Evolutionary conservation across 495 filamentous ascomycete species (phyloP).

Genomic region (Lentithecium fluviatile): DNA sequence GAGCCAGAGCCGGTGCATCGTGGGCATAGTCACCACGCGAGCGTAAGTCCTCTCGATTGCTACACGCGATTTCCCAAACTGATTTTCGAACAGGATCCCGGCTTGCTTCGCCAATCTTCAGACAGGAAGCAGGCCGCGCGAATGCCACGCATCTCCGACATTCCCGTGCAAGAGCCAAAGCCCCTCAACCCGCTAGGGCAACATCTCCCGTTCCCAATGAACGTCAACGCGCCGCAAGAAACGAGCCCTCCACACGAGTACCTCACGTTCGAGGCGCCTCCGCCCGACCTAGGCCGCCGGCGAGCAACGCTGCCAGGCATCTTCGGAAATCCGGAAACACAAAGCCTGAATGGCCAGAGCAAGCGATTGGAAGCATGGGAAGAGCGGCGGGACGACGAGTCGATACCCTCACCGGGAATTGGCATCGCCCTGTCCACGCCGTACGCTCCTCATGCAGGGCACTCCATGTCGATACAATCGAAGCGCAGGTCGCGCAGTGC

Average conservation of each 20-base stretch:
- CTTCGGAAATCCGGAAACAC: slow-evolving; percentile 21
- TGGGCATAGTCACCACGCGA: slow-evolving; percentile 32
- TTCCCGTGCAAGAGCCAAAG: slow-evolving; percentile 28
- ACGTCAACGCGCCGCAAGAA: slow-evolving; percentile 38
- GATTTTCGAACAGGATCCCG: slow-evolving; percentile 29
- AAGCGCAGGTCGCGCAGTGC: slow-evolving; percentile 38
- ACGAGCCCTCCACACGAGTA: slow-evolving; percentile 32
- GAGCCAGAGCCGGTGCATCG: neutral
- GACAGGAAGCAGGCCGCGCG: slow-evolving; percentile 9
- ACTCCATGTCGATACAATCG: neutral
- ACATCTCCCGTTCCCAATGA: slow-evolving; percentile 41
- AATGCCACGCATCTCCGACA: slow-evolving; percentile 22
- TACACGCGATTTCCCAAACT: neutral
- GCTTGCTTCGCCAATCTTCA: slow-evolving; percentile 17
- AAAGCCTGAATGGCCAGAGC: slow-evolving; percentile 9
- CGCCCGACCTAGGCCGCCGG: slow-evolving; percentile 7
- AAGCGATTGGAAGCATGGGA: slow-evolving; percentile 15
- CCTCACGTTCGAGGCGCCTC: slow-evolving; percentile 23
- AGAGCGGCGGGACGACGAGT: slow-evolving; percentile 18
- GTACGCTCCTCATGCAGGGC: neutral
- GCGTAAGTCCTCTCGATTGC: slow-evolving; percentile 20
- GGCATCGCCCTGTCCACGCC: slow-evolving; percentile 36
- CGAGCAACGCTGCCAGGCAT: slow-evolving; percentile 36
- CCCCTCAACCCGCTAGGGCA: slow-evolving; percentile 33
- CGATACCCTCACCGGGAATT: slow-evolving; percentile 27